These are phyloP conservation scores for Gracilaria domingensis DNA, from an alignment of 23 red algal genomes.

Conservation along the genomic window DNA sequence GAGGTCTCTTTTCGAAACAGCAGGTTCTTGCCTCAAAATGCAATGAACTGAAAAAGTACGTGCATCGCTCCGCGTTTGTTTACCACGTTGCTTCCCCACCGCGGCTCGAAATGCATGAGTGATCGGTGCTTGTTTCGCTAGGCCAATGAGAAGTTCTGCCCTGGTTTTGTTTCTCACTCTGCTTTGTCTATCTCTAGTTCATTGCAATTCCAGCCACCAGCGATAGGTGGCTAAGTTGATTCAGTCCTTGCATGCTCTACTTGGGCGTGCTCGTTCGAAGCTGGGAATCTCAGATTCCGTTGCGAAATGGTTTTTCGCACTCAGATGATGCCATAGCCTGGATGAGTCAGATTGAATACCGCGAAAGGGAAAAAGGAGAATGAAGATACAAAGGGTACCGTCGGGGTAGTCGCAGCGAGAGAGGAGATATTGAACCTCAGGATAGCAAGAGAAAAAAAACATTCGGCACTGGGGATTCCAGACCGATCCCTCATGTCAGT, in stretches of 20 bases:
- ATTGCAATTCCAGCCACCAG: slow-evolving; percentile 68
- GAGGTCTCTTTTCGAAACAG: background rate
- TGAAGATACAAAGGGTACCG: too few relatives aligned
- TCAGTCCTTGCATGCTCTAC: slow-evolving; percentile 73
- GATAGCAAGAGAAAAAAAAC: too few relatives aligned
- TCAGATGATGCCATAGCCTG: too few relatives aligned
- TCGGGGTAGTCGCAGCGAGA: too few relatives aligned
- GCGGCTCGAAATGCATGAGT: slow-evolving; percentile 49
- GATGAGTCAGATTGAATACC: too few relatives aligned
- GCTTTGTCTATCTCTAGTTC: slow-evolving; percentile 86
- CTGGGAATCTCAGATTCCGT: too few relatives aligned
- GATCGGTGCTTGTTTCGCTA: slow-evolving; percentile 56
- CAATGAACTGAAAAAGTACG: slow-evolving; percentile 58
- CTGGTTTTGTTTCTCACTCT: slow-evolving; percentile 80
- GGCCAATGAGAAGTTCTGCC: slow-evolving; percentile 86
- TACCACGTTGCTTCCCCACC: slow-evolving; percentile 44
- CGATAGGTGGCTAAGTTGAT: slow-evolving; percentile 72
- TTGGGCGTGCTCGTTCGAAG: too few relatives aligned
- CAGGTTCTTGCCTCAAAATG: background rate
- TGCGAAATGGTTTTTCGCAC: too few relatives aligned
- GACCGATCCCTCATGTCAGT: slow-evolving; percentile 69
- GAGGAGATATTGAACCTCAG: too few relatives aligned
- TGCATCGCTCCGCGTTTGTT: slow-evolving; percentile 51
- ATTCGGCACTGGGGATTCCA: slow-evolving; percentile 68
- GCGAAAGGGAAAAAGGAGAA: too few relatives aligned